Base-by-base conservation (phyloP, 257 asterid species). In the Petrea volubilis region DNA sequence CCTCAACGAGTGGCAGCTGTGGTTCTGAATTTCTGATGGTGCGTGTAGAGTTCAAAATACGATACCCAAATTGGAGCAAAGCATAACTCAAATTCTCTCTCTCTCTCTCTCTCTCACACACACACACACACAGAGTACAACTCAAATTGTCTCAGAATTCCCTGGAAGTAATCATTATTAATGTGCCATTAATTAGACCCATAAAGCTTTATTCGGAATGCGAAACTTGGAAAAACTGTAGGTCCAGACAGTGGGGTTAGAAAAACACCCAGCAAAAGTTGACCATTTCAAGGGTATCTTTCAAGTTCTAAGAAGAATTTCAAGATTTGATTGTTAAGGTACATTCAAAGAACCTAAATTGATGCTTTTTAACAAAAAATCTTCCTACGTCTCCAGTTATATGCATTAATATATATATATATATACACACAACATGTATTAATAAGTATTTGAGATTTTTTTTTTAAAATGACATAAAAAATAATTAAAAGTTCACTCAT, bases 211-310 rank as follows among this genome's bases (percentile, higher is more conserved):
- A 31, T 20, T 58, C 15, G 46, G 64, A 38, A 38, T 38, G 43
- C 9, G 8, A 38, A n/a, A 27, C 15, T 18, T 59, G 3, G 38
- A 20, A 64, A 53, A 56, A 18, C 18, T 47, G 46, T 46, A 36
- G 43, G 34, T 5, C 17, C 31, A 33, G 36, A 71, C 43, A 52
- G 11, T 25, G 49, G 56, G 17, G n/a, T 13, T 28, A 38, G 47
- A 20, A 2, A 43, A 20, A 36, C 36, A 59, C 73, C 78, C 8
- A 21, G 46, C 76, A 70, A 9, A 36, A 55, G 52, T 62, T 76
- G 72, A 70, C 80, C 13, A 61, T 40, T 6, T 23, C 28, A 23
- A 43, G 14, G 11, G 38, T 38, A 23, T 75, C 52, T 28, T 3
- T 20, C 63, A 50, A 15, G 3, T 21, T 53, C 50, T 13, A 24